phyloP scores from a whole-genome alignment of 2,329 filamentous ascomycete species.

The Leptographium lundbergii region DNA sequence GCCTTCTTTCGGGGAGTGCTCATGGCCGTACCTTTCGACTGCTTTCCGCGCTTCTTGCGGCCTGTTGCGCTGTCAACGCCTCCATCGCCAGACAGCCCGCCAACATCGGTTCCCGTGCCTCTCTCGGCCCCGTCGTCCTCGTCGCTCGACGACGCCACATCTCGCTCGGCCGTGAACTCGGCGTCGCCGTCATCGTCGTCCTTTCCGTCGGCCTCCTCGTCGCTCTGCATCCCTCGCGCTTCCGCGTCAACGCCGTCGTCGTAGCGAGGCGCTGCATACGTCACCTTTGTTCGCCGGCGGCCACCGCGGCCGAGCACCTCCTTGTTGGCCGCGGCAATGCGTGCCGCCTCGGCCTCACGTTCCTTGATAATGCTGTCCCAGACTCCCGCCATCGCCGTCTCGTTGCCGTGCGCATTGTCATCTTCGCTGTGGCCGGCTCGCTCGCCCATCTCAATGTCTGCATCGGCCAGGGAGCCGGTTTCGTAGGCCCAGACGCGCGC shows the following conservation, averaged over 20 bases:
- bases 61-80: not conserved
- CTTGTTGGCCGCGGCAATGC: conserved; percentile 53
- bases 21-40: not conserved
- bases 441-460: conserved; percentile 41
- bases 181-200: conserved; percentile 16
- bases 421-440: conserved; percentile 38
- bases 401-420: not conserved
- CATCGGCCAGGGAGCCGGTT: conserved; percentile 52
- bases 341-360: conserved; percentile 66
- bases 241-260: conserved; percentile 1
- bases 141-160: conserved; percentile 2
- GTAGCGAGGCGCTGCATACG: conserved; percentile 15
- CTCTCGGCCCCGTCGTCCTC: conserved; percentile 11
- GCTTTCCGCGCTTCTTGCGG: not conserved
- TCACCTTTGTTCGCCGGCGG: conserved; percentile 47
- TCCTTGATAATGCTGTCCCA: conserved; percentile 87
- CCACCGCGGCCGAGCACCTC: conserved; percentile 79
- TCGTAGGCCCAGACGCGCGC: conserved; percentile 90
- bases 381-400: conserved; percentile 36
- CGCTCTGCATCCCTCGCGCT: not conserved
- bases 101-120: not conserved
- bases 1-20: not conserved
- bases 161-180: conserved; percentile 6
- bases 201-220: conserved; percentile 16
- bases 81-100: not conserved